A percentile compares a stretch with the other conserved stretches of the same genome.
phyloP scores from a whole-genome alignment of 1,284 basidiomycete species.

The Sanghuangporus sanghuang region DNA sequence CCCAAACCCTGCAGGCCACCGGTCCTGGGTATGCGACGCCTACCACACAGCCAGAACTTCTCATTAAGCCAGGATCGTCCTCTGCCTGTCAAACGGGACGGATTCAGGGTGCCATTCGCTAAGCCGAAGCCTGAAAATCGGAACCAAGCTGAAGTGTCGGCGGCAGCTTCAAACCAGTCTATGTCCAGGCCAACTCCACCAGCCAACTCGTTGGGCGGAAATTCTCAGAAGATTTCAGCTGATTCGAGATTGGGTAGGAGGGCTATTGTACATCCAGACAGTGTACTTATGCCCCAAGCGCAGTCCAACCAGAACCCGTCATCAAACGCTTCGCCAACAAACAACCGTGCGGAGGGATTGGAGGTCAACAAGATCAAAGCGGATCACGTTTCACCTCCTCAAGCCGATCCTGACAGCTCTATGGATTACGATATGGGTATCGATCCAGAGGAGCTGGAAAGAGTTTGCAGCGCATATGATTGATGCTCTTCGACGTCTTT shows the following conservation, averaged over 20 bases:
- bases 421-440: constrained; percentile 16
- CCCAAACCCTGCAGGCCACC: background rate
- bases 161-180: too few species aligned
- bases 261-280: too few species aligned
- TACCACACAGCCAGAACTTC: background rate
- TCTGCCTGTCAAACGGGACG: constrained; percentile 6
- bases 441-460: constrained; percentile 16
- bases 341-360: background rate
- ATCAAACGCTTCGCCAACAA: background rate
- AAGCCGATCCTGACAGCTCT: constrained; percentile 10
- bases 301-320: too few species aligned
- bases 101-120: constrained; percentile 15
- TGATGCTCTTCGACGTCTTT: background rate
- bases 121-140: background rate
- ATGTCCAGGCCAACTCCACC: too few species aligned
- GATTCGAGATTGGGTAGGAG: too few species aligned
- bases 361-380: background rate
- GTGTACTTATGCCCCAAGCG: too few species aligned
- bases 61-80: constrained; percentile 1
- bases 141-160: too few species aligned
- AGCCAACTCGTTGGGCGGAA: too few species aligned
- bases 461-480: constrained; percentile 14
- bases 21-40: constrained; percentile 12
- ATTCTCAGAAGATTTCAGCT: too few species aligned
- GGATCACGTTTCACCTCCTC: constrained; percentile 3